These are phyloP conservation scores for Nematocida major DNA, from an alignment of 371 early-diverging fungal genomes.

Conservation along the genomic window DNA sequence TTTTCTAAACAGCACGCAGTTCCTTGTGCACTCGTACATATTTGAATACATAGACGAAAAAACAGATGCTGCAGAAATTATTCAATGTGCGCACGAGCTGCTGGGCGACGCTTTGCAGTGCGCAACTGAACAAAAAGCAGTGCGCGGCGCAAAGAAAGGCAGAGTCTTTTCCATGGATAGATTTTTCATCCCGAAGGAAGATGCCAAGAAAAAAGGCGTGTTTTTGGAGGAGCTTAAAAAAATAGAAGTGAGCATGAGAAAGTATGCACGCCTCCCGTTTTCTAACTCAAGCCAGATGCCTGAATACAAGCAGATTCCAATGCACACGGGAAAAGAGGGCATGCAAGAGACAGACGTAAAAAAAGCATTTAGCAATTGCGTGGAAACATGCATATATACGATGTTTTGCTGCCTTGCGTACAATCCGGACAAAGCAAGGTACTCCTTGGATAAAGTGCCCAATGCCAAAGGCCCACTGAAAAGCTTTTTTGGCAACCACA, in stretches of 20 bases:
- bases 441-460: background rate
- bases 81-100: background rate
- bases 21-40: background rate
- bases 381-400: background rate
- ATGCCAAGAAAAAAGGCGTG: background rate
- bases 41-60: background rate
- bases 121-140: background rate
- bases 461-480: background rate
- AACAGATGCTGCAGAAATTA: background rate
- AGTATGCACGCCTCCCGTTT: background rate
- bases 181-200: background rate
- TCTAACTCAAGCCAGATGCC: background rate
- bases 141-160: background rate
- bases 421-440: background rate
- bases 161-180: no score
- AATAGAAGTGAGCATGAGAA: background rate
- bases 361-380: background rate
- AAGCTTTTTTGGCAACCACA: background rate
- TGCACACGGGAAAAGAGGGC: background rate
- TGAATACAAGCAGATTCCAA: background rate
- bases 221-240: background rate
- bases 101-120: background rate
- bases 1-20: background rate
- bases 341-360: background rate
- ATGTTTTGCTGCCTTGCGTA: background rate